Evolutionary conservation across 2,329 filamentous ascomycete species (phyloP).

Genomic region (Trichoderma sp.): DNA sequence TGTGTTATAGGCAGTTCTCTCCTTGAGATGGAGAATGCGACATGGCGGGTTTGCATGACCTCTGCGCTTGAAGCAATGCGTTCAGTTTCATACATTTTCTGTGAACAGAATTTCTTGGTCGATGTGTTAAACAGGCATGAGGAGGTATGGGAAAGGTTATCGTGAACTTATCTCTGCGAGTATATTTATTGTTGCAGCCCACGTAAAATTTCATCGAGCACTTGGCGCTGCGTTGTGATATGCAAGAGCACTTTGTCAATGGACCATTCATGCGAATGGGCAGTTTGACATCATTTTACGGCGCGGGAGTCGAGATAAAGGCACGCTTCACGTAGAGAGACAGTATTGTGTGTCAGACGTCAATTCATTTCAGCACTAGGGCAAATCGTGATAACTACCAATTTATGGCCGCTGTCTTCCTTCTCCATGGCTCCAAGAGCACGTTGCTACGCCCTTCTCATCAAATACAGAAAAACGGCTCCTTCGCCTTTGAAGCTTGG

Average conservation of each 20-base stretch:
- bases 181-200: no score
- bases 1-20: not conserved
- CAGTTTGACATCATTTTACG: no score
- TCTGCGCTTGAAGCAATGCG: no score
- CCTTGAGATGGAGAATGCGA: conserved; percentile 6
- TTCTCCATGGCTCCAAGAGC: not conserved
- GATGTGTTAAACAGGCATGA: no score
- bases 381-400: conserved; percentile 4
- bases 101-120: no score
- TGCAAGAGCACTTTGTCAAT: no score
- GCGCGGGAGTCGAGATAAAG: not conserved
- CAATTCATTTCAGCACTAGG: conserved; percentile 26
- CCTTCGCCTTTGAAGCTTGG: conserved; percentile 7
- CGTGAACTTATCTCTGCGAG: no score
- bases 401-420: conserved; percentile 8
- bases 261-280: no score
- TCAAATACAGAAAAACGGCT: not conserved
- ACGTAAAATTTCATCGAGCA: no score
- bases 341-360: conserved; percentile 11
- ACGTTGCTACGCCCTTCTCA: not conserved
- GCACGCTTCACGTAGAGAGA: not conserved
- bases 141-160: no score
- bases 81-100: no score
- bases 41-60: not conserved
- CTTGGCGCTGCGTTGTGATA: no score